Evolutionary conservation across 2,329 filamentous ascomycete genomes (phyloP).

Genomic region (Zasmidium citrigriseum): DNA sequence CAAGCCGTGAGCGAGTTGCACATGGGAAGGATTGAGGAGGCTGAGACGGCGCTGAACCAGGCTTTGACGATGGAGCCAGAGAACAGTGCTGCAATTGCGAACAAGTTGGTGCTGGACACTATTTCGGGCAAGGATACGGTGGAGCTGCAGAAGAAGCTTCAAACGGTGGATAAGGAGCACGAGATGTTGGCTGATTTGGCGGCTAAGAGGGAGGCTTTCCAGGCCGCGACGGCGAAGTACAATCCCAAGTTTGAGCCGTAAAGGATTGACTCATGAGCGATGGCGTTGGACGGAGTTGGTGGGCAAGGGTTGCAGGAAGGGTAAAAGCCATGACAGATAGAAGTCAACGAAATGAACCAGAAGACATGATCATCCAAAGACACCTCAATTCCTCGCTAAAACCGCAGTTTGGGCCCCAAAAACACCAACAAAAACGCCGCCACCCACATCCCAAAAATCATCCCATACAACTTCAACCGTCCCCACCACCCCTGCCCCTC

Average conservation of each 20-base stretch:
- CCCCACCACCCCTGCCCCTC: slow-evolving; percentile 88
- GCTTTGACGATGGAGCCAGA: slow-evolving; percentile 73
- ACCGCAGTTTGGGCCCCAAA: slow-evolving; percentile 82
- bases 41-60: slow-evolving; percentile 80
- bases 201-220: slow-evolving; percentile 86
- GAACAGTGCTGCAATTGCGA: slow-evolving; percentile 76
- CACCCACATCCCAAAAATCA: slow-evolving; percentile 83
- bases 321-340: not conserved
- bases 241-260: slow-evolving; percentile 73
- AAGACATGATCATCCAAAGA: not conserved
- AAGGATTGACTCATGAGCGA: not conserved
- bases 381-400: slow-evolving; percentile 49
- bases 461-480: slow-evolving; percentile 74
- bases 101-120: slow-evolving; percentile 76
- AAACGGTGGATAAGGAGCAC: slow-evolving; percentile 66
- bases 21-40: slow-evolving; percentile 83
- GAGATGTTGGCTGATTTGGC: slow-evolving; percentile 70
- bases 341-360: no score
- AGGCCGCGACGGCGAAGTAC: slow-evolving; percentile 84
- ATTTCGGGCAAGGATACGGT: slow-evolving; percentile 71
- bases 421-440: slow-evolving; percentile 77
- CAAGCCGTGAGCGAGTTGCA: slow-evolving; percentile 93
- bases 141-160: slow-evolving; percentile 56
- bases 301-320: not conserved
- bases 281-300: slow-evolving; percentile 1